Evolutionary conservation across 1,284 basidiomycete species (phyloP).

Genomic region (Gymnopus androsaceus): DNA sequence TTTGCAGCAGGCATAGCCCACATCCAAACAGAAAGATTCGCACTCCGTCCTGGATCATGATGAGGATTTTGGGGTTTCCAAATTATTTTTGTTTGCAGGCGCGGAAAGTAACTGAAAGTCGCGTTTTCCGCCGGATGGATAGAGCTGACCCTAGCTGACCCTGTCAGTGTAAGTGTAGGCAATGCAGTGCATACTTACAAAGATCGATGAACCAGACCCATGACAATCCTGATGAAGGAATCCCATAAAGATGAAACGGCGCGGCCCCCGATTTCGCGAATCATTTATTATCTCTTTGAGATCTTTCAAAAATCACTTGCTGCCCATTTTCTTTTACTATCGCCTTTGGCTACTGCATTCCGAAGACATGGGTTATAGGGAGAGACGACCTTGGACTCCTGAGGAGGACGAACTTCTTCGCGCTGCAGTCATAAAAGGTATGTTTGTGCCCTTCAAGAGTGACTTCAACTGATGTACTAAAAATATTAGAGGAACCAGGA

Average conservation of each 20-base stretch:
- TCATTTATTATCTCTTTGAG: background rate
- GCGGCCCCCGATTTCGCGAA: background rate
- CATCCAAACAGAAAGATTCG: too few species aligned
- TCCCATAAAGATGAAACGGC: background rate
- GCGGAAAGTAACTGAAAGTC: too few species aligned
- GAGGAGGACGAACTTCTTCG: slow-evolving; percentile 14
- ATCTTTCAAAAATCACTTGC: background rate
- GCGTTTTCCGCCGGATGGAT: too few species aligned
- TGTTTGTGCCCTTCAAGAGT: background rate
- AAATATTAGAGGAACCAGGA: slow-evolving; percentile 48
- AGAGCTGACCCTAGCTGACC: too few species aligned
- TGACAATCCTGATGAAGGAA: too few species aligned
- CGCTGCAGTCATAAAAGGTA: slow-evolving; percentile 12
- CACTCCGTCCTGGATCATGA: too few species aligned
- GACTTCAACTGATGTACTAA: background rate
- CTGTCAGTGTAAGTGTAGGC: too few species aligned
- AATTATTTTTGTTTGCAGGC: too few species aligned
- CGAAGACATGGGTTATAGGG: slow-evolving; percentile 7
- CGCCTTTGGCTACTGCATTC: background rate
- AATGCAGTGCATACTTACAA: too few species aligned
- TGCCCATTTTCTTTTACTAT: background rate
- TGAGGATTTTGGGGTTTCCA: too few species aligned
- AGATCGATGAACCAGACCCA: too few species aligned
- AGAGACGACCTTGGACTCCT: slow-evolving; percentile 14
- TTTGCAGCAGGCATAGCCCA: too few species aligned